Percentiles rank a stretch among this genome's conserved stretches.
Evolutionary conservation across 2,329 filamentous ascomycete species (phyloP).

Genomic region (Aspergillus amoenus): DNA sequence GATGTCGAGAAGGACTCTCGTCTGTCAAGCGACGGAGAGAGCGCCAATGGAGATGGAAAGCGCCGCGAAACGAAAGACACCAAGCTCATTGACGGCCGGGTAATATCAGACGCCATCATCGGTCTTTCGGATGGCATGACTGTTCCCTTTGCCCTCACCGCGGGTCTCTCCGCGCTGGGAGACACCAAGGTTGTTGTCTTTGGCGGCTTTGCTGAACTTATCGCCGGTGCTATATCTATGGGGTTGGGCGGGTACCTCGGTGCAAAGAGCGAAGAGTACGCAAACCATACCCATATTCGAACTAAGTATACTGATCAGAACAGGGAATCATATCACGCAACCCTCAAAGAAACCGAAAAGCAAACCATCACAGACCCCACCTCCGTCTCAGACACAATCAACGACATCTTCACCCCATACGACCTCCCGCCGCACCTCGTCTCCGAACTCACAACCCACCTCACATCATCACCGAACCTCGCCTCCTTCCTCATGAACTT

Average conservation of each 20-base stretch:
- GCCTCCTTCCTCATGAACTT: conserved; percentile 44
- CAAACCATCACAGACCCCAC: conserved; percentile 32
- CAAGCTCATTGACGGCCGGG: conserved; percentile 36
- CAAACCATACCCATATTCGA: background rate
- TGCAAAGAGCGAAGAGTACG: conserved; percentile 49
- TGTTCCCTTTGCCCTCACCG: conserved; percentile 75
- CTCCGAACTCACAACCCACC: conserved; percentile 35
- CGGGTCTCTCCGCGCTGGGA: conserved; percentile 64
- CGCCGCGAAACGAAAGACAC: conserved; percentile 20
- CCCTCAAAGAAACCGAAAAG: conserved; percentile 35
- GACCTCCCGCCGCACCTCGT: conserved; percentile 38
- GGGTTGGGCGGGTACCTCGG: conserved; percentile 73
- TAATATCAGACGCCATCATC: conserved; percentile 63
- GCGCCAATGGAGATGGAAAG: conserved; percentile 17
- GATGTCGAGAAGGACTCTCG: conserved; percentile 31
- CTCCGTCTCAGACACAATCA: conserved; percentile 31
- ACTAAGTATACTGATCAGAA: background rate
- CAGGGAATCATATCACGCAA: conserved; percentile 42
- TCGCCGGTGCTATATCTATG: conserved; percentile 75
- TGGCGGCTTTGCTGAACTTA: conserved; percentile 72
- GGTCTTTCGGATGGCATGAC: conserved; percentile 77
- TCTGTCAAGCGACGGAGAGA: conserved; percentile 15
- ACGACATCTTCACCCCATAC: conserved; percentile 41
- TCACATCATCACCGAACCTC: conserved; percentile 36
- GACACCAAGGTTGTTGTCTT: conserved; percentile 67